These are phyloP conservation scores for Citrus reticulata DNA, from an alignment of 345 rosid species.

Conservation along the genomic window DNA sequence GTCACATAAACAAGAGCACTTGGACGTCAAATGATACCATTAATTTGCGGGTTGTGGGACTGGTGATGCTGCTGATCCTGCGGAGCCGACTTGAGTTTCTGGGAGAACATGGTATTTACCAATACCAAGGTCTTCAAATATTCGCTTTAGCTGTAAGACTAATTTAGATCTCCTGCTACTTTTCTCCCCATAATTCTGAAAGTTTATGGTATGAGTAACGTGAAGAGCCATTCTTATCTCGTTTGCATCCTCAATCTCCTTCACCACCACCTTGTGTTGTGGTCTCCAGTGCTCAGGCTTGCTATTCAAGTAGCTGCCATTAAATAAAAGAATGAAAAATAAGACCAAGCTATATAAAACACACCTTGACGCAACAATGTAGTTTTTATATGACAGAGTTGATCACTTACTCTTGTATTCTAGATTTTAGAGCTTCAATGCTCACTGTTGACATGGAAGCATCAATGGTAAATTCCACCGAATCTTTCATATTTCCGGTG, in stretches of 20 bases:
- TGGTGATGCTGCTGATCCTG: conserved; percentile 18
- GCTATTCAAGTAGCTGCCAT: conserved; percentile 61
- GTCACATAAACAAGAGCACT: not conserved
- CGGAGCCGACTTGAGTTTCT: conserved; percentile 40
- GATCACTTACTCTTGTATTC: conserved; percentile 43
- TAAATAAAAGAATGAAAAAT: too few relatives aligned
- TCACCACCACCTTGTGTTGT: conserved; percentile 43
- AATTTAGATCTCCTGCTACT: conserved; percentile 57
- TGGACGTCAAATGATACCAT: not conserved
- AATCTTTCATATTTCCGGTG: conserved; percentile 65
- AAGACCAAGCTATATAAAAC: not conserved
- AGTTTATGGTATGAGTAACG: conserved; percentile 61
- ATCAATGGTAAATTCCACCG: conserved; percentile 56
- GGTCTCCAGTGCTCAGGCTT: conserved; percentile 63
- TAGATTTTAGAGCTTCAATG: conserved; percentile 49
- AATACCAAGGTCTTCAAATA: conserved; percentile 54
- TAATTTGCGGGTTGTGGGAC: not conserved
- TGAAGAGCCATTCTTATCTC: conserved; percentile 62
- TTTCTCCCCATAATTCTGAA: conserved; percentile 56
- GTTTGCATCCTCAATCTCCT: conserved; percentile 69
- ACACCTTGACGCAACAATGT: too few relatives aligned
- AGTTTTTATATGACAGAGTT: not conserved
- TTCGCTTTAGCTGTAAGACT: conserved; percentile 46
- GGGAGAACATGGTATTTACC: conserved; percentile 55
- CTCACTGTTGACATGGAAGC: conserved; percentile 52